Evolutionary conservation across 371 early-diverging fungal species (phyloP).

Genomic region (Syncephalis plumigaleata): DNA sequence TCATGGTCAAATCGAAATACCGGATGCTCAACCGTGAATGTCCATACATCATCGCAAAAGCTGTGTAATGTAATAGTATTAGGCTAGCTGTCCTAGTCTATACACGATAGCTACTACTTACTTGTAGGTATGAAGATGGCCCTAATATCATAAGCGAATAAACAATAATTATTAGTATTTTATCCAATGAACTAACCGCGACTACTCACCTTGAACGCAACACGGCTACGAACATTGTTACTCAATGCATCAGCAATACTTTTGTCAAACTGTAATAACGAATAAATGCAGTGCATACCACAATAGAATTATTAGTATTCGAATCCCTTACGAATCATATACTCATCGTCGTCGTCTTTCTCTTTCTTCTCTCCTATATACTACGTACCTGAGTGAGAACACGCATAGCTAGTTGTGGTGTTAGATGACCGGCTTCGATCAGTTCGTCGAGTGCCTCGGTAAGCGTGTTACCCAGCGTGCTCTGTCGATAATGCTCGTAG

Average conservation of each 20-base stretch:
- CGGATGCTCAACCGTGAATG: constrained; percentile 78
- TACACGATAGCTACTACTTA: not conserved
- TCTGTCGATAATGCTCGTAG: constrained; percentile 10
- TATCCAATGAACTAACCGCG: not conserved
- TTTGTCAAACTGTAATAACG: constrained; percentile 36
- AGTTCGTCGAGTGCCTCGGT: constrained; percentile 93
- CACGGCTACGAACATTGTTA: constrained; percentile 36
- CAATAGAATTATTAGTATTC: too few relatives aligned
- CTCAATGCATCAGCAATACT: constrained; percentile 59
- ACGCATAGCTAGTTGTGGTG: constrained; percentile 87
- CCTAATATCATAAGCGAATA: not conserved
- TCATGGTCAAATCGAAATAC: constrained; percentile 78
- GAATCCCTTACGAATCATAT: not conserved
- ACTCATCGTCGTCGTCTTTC: not conserved
- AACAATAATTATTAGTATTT: not conserved
- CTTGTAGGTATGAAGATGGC: constrained; percentile 3
- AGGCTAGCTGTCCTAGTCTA: constrained; percentile 55
- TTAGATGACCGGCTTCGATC: constrained; percentile 77
- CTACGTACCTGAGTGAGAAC: constrained; percentile 62
- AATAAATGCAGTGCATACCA: not conserved
- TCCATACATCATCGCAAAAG: constrained; percentile 94
- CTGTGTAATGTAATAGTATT: constrained; percentile 29
- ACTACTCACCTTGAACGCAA: constrained; percentile 36
- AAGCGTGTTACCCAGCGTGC: constrained; percentile 62
- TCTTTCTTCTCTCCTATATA: not conserved